Evolutionary conservation across 2,329 filamentous ascomycete genomes (phyloP), one percentile per base, ranked within the genome.

Genomic region (Falciphora oryzae): DNA sequence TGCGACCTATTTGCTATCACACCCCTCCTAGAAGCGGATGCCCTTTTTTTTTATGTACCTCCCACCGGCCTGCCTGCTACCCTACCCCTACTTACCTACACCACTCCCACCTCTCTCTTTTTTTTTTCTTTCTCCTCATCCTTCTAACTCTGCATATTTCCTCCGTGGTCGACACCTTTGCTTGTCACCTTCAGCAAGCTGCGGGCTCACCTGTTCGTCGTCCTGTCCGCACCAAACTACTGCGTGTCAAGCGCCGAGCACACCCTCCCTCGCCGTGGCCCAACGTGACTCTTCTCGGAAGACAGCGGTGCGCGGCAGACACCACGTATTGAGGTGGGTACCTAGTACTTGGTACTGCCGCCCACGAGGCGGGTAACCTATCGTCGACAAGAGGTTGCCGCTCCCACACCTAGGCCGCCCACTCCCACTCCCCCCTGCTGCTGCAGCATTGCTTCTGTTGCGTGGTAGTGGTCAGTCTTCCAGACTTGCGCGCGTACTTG

Each of bases 1-100:
- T 75, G 74, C 75, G 74, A 76, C 73, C 75, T 75, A 72, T 75
- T 72, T 73, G 71, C 71, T 71, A 72, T 70, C 74, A 75, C 75
- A 77, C 75, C 57, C 59, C 35, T 50, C 57, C 56, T 57, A 44
- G 28, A 27, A 57, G 44, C 29, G 38, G 32, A 64, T 28, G 35
- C 35, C 61, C 22, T 44, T 44, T 25, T 57, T 53, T 38, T 27
- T 27, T 16, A 10, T 65, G 65, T 66, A 62, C 63, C 44, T 63
- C 32, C n/a, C 38, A 50, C 38, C 2, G 38, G 18, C 38, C 63
- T 65, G 28, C 57, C 61, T 61, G 38, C 53, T 62, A 27, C 18
- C 35, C 59, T 28, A n/a, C 50, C 31, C 38, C 32, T 64, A 25
- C 58, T 62, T 57, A 29, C 64, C 53, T 62, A 22, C 38, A 50